Conservation (phyloP, 1,284 basidiomycete species). For the Melampsora larici-populina region DNA sequence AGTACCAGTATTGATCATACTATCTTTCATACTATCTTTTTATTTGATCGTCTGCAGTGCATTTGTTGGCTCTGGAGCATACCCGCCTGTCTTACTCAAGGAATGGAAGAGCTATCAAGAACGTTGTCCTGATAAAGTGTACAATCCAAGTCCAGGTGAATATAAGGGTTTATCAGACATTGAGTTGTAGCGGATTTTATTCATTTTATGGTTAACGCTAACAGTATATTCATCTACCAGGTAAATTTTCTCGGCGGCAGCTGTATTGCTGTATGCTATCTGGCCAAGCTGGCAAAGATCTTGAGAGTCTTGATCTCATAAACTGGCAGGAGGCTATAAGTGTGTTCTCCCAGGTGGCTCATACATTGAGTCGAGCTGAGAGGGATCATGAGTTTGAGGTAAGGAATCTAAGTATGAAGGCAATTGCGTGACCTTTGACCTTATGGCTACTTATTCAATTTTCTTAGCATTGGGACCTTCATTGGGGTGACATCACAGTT, state of each 20-base stretch:
- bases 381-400: constrained; percentile 40
- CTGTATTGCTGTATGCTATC: constrained; percentile 35
- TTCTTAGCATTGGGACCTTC: constrained; percentile 38
- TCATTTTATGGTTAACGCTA: too few relatives aligned
- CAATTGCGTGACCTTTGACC: too few relatives aligned
- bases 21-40: background rate
- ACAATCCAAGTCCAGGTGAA: constrained; percentile 37
- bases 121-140: constrained; percentile 24
- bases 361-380: constrained; percentile 21
- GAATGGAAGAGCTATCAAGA: constrained; percentile 30
- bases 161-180: too few relatives aligned
- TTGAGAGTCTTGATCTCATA: constrained; percentile 17
- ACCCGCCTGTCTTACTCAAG: constrained; percentile 20
- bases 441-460: background rate
- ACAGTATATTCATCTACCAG: background rate
- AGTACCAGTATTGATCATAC: too few relatives aligned
- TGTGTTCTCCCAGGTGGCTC: constrained; percentile 22
- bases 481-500: constrained; percentile 39
- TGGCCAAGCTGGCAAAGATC: constrained; percentile 28
- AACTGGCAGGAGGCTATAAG: constrained; percentile 38
- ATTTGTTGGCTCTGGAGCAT: constrained; percentile 31
- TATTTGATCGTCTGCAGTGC: background rate
- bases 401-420: background rate
- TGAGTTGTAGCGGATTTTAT: too few relatives aligned
- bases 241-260: constrained; percentile 31